Conservation (phyloP, 805 yeast genomes). For the Metschnikowia peoriensis region DNA sequence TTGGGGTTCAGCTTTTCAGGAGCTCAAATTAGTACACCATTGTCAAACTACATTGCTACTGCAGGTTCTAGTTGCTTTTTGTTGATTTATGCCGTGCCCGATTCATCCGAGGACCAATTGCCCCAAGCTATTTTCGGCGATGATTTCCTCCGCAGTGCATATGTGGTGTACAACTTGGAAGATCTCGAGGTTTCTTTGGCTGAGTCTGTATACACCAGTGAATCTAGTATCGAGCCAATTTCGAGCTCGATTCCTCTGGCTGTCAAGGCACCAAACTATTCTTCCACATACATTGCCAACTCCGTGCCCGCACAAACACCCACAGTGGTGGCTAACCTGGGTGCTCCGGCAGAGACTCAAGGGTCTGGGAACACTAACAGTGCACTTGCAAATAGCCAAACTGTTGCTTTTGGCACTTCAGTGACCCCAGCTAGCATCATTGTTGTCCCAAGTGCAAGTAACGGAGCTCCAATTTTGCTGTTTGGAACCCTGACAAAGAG, state of each 20-base stretch:
- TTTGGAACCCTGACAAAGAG: too few species aligned
- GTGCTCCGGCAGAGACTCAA: too few species aligned
- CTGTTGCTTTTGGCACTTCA: too few species aligned
- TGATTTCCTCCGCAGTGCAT: constrained; percentile 34
- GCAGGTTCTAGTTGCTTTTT: constrained; percentile 21
- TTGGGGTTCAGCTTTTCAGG: constrained; percentile 56
- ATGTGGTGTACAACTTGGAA: constrained; percentile 66
- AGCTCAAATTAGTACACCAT: constrained; percentile 48
- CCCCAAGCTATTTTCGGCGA: constrained; percentile 44
- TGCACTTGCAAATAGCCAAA: too few species aligned
- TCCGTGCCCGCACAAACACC: constrained; percentile 1
- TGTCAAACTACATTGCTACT: constrained; percentile 26
- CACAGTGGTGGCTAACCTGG: too few species aligned
- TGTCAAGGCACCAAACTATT: constrained; percentile 43
- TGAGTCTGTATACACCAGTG: constrained; percentile 27
- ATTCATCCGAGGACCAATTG: constrained; percentile 19
- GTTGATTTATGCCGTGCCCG: constrained; percentile 27
- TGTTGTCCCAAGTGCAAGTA: too few species aligned
- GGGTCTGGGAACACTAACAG: too few species aligned
- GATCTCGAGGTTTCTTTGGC: constrained; percentile 57
- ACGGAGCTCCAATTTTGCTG: too few species aligned
- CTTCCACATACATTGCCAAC: constrained; percentile 30
- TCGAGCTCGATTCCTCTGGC: constrained; percentile 51
- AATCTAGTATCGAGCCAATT: constrained; percentile 47
- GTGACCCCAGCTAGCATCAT: too few species aligned